These are phyloP conservation scores for Acorus calamus DNA, from an alignment of 106 monocot species.

Conservation along the genomic window DNA sequence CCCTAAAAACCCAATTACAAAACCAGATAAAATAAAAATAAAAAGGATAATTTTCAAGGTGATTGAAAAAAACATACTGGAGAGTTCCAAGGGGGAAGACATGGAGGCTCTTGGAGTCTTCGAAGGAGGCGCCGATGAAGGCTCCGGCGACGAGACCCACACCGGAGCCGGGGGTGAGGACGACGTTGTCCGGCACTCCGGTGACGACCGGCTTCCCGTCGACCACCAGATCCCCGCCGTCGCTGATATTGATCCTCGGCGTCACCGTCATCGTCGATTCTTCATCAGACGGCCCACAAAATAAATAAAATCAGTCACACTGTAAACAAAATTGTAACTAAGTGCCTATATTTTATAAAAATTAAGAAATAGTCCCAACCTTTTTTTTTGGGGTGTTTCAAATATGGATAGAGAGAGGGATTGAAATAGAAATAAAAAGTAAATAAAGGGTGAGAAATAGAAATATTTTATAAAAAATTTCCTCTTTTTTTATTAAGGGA, in stretches of 20 bases:
- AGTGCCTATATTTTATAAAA: too few relatives aligned
- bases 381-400: too few relatives aligned
- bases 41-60: background rate
- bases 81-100: slow-evolving; percentile 69
- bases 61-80: slow-evolving; percentile 12
- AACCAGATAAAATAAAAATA: background rate
- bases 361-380: too few relatives aligned
- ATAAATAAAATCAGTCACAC: too few relatives aligned
- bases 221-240: slow-evolving; percentile 40
- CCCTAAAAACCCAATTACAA: too few relatives aligned
- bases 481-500: too few relatives aligned
- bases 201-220: slow-evolving; percentile 58
- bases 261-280: slow-evolving; percentile 55
- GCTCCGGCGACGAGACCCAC: slow-evolving; percentile 48
- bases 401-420: too few relatives aligned
- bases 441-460: too few relatives aligned
- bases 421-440: too few relatives aligned
- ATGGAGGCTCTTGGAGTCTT: slow-evolving; percentile 37
- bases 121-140: slow-evolving; percentile 58
- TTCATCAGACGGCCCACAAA: too few relatives aligned
- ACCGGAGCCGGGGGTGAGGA: slow-evolving; percentile 48
- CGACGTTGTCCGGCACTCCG: slow-evolving; percentile 56
- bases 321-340: too few relatives aligned
- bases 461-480: too few relatives aligned
- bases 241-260: slow-evolving; percentile 38